Percentiles rank a stretch among this genome's conserved stretches.
Evolutionary conservation across 768 basidiomycete species (phyloP).

Genomic region (Clitopilus passeckerianus): DNA sequence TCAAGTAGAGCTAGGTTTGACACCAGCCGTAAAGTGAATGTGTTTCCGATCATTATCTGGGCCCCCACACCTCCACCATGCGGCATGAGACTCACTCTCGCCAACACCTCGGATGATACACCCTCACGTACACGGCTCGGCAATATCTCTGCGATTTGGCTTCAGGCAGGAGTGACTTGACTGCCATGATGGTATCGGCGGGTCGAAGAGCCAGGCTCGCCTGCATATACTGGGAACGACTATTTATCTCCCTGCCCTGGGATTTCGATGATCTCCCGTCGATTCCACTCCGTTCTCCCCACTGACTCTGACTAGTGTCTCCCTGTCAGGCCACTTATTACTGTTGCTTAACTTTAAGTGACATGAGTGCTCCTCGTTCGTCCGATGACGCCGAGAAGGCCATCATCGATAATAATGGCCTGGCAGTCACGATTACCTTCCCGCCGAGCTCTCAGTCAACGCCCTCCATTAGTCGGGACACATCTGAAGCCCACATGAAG

Average conservation of each 20-base stretch:
- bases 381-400: conserved; percentile 31
- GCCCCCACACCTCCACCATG: not conserved
- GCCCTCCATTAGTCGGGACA: conserved; percentile 7
- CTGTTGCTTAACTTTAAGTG: not conserved
- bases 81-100: conserved; percentile 17
- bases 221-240: conserved; percentile 5
- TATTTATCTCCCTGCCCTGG: conserved; percentile 11
- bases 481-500: not conserved
- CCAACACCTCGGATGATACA: conserved; percentile 32
- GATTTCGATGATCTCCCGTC: not conserved
- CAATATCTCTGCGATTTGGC: conserved; percentile 31
- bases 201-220: conserved; percentile 12
- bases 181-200: conserved; percentile 20
- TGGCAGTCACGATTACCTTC: conserved; percentile 16
- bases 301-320: not conserved
- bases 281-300: not conserved
- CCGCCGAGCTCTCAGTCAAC: conserved; percentile 6
- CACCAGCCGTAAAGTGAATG: conserved; percentile 2
- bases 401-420: conserved; percentile 20
- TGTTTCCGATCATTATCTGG: conserved; percentile 1
- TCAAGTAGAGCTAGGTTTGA: conserved; percentile 1
- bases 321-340: not conserved
- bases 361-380: not conserved
- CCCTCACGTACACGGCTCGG: conserved; percentile 25
- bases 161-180: conserved; percentile 18